phyloP scores from a whole-genome alignment of 306 rosid species.

The Cucurbita argyrosperma region DNA sequence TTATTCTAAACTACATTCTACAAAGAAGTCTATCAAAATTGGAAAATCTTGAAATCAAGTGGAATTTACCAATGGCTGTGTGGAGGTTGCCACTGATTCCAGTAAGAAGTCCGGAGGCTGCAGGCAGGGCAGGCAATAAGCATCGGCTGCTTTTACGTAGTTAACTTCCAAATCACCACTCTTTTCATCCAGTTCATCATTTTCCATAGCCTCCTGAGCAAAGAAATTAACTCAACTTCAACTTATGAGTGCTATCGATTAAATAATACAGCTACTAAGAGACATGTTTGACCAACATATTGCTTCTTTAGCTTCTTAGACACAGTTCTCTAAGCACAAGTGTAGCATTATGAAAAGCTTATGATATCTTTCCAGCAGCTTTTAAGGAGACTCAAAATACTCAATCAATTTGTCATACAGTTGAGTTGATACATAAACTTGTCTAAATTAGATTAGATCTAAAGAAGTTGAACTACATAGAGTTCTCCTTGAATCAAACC shows the following conservation, averaged over 20 bases:
- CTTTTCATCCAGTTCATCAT: conserved; percentile 52
- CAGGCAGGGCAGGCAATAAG: conserved; percentile 58
- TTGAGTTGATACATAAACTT: neutral
- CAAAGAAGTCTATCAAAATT: neutral
- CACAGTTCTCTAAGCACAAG: no score
- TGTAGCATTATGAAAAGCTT: neutral
- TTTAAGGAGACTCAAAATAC: no score
- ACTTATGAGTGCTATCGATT: neutral
- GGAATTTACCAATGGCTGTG: conserved; percentile 19
- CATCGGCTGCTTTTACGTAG: conserved; percentile 43
- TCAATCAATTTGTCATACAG: no score
- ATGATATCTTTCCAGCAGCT: neutral
- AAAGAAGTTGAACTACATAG: neutral
- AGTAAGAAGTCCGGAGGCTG: conserved; percentile 31
- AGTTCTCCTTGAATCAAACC: neutral
- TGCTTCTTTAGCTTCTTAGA: no score
- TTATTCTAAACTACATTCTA: neutral
- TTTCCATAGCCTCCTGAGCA: conserved; percentile 54
- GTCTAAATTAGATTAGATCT: neutral
- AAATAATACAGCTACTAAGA: neutral
- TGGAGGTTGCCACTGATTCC: conserved; percentile 34
- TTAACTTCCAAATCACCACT: conserved; percentile 34
- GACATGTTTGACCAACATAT: no score
- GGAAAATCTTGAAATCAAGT: conserved; percentile 8
- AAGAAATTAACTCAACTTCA: neutral